These are phyloP conservation scores for Erythrophleum fordii DNA, from an alignment of 306 rosid genomes.

Conservation along the genomic window DNA sequence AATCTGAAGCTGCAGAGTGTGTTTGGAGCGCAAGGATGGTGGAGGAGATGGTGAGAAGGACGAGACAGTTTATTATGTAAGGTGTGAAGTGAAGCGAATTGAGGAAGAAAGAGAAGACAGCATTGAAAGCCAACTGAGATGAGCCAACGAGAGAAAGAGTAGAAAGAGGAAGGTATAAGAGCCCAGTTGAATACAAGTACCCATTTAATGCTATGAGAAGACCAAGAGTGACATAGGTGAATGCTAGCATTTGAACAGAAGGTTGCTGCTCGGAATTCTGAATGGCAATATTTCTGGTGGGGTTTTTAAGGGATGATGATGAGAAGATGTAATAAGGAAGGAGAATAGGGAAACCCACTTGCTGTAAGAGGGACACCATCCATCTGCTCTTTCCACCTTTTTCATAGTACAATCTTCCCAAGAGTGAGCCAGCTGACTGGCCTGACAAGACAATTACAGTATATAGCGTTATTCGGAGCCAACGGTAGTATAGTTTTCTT, in stretches of 20 bases:
- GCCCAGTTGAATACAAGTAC: conserved; percentile 47
- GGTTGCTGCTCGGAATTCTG: conserved; percentile 2
- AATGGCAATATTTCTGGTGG: background rate
- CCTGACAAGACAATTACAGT: conserved; percentile 13
- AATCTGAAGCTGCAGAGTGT: conserved; percentile 15
- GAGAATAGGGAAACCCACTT: conserved; percentile 50
- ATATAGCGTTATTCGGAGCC: background rate
- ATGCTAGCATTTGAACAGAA: conserved; percentile 15
- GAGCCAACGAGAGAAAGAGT: conserved; percentile 51
- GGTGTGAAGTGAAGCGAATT: conserved; percentile 49
- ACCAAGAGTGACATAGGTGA: conserved; percentile 25
- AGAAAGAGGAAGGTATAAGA: conserved; percentile 54
- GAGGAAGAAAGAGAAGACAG: conserved; percentile 54
- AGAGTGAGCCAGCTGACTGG: conserved; percentile 45
- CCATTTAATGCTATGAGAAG: conserved; percentile 27
- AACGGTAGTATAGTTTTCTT: conserved; percentile 1
- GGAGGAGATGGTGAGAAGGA: conserved; percentile 53
- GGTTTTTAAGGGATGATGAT: background rate
- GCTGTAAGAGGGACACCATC: conserved; percentile 45
- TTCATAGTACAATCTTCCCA: conserved; percentile 53
- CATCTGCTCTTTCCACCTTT: conserved; percentile 61
- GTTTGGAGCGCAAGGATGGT: conserved; percentile 47
- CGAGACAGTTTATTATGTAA: conserved; percentile 47
- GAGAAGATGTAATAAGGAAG: conserved; percentile 43
- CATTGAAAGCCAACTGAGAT: conserved; percentile 53